Evolutionary conservation across 2,329 filamentous ascomycete genomes (phyloP).

Genomic region (Thelonectria rubi): DNA sequence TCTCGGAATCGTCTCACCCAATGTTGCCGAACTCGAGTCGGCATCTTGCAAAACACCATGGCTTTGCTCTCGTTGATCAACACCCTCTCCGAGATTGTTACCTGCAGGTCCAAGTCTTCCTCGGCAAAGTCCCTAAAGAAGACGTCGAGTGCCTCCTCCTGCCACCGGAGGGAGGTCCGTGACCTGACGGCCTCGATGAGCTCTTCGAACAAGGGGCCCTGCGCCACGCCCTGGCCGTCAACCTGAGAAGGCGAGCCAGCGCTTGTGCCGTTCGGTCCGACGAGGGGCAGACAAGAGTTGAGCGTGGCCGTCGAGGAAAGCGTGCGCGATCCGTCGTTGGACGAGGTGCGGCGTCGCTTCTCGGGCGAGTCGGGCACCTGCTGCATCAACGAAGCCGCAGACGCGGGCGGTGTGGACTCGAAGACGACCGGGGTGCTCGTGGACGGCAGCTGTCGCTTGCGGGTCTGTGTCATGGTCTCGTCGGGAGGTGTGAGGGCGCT

Average conservation of each 20-base stretch:
- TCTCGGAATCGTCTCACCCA: slow-evolving; percentile 64
- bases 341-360: slow-evolving; percentile 48
- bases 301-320: slow-evolving; percentile 36
- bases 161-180: slow-evolving; percentile 57
- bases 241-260: slow-evolving; percentile 33
- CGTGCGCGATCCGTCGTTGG: slow-evolving; percentile 40
- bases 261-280: slow-evolving; percentile 31
- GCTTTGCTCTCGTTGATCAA: slow-evolving; percentile 68
- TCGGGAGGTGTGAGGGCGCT: slow-evolving; percentile 65
- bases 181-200: slow-evolving; percentile 53
- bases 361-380: slow-evolving; percentile 45
- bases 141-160: slow-evolving; percentile 66
- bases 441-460: slow-evolving; percentile 52
- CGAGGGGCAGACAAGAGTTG: slow-evolving; percentile 43
- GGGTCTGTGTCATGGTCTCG: slow-evolving; percentile 55
- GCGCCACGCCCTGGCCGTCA: slow-evolving; percentile 31
- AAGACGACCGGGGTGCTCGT: slow-evolving; percentile 29
- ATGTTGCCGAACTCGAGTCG: slow-evolving; percentile 59
- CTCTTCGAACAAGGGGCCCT: slow-evolving; percentile 48
- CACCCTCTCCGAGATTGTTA: slow-evolving; percentile 67
- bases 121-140: slow-evolving; percentile 67
- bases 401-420: slow-evolving; percentile 37
- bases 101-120: slow-evolving; percentile 66
- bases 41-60: slow-evolving; percentile 71
- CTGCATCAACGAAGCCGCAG: slow-evolving; percentile 33